Base-by-base conservation (phyloP, 371 early-diverging fungal species). In the Mortierella sp. region DNA sequence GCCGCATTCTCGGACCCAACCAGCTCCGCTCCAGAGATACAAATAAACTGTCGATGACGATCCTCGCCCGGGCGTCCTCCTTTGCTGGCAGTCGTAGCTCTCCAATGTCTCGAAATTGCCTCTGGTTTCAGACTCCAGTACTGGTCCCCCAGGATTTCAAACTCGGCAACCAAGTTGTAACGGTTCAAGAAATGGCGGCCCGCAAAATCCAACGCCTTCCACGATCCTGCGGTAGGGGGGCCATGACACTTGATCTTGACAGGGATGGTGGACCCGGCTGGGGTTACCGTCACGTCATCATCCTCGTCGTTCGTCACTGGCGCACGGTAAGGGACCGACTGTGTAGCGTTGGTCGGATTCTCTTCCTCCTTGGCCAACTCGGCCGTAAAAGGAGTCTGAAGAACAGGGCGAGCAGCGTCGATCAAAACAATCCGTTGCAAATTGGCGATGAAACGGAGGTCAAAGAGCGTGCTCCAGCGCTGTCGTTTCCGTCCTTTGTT, bases 181-280 rank as follows among this genome's bases (percentile, higher is more conserved):
- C 78, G 72, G 59, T 84, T 84, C 69, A 84, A 19, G 55, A 84
- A 84, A 53, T 80, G 85, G 8, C 81, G 85, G 13, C 85, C 85
- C 13, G 81, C 75, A 64, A 84, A 84, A 54, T 84, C 85, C 5
- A 84, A 55, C 0, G 72, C 54, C 51, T 80, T 80, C 85, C 85
- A 84, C 19, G 85, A 80, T 31, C 80, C 80, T 4, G 80, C 77
- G 10, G 80, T 76, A 5, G 84, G 78, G 2, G 84, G 84, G 3
- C 78, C 84, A 67, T 83, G 77, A 34, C 84, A 83, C 28, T 77
- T 73, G 69, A 83, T 83, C 40, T 73, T 70, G 28, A 61, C 53
- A 8, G 79, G 75, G 26, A 40, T 21, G 3, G 59, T 64, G 28
- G 72, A 31, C 1, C 59, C 48, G 9, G 51, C 64, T 5, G 53